Percentiles rank a stretch among this genome's conserved stretches.
phyloP scores from a whole-genome alignment of 108 stramenopile genomes.

The Pseudonitzschia multiseries region DNA sequence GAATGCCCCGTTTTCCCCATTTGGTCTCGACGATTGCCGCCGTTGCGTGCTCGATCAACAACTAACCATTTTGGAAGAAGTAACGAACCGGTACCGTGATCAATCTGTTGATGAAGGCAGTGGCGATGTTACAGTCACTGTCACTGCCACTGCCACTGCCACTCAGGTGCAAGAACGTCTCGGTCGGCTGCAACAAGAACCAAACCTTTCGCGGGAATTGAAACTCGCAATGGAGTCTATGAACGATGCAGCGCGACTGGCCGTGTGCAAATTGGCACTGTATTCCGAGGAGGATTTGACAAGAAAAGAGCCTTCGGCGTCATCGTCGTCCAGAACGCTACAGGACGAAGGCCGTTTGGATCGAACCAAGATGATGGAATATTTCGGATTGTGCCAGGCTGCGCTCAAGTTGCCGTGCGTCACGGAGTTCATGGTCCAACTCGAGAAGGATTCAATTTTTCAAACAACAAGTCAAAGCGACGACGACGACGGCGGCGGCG shows the following conservation, averaged over 20 bases:
- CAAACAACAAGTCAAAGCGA: not conserved
- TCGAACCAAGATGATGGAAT: constrained; percentile 52
- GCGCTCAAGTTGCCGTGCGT: constrained; percentile 47
- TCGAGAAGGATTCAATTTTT: constrained; percentile 5
- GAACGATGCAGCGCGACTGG: constrained; percentile 44
- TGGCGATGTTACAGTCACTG: too few relatives aligned
- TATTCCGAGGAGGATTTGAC: constrained; percentile 10
- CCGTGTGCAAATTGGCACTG: constrained; percentile 35
- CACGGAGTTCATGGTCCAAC: constrained; percentile 32
- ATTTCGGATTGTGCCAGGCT: constrained; percentile 47
- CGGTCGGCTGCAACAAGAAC: constrained; percentile 12
- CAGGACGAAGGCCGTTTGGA: constrained; percentile 27
- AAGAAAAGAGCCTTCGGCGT: not conserved
- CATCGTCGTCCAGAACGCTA: not conserved
- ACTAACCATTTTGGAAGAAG: constrained; percentile 12
- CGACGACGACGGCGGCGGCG: not conserved
- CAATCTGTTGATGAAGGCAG: constrained; percentile 2
- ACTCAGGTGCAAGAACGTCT: constrained; percentile 30
- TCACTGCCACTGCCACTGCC: not conserved
- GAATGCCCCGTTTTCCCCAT: not conserved
- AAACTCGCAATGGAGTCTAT: constrained; percentile 24
- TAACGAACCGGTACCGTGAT: constrained; percentile 18
- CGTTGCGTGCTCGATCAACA: constrained; percentile 32
- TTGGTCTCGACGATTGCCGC: constrained; percentile 24
- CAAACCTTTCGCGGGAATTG: constrained; percentile 7